Evolutionary conservation across 495 filamentous ascomycete species (phyloP), one percentile per base, ranked within the genome.

Genomic region (Xylaria scruposa): DNA sequence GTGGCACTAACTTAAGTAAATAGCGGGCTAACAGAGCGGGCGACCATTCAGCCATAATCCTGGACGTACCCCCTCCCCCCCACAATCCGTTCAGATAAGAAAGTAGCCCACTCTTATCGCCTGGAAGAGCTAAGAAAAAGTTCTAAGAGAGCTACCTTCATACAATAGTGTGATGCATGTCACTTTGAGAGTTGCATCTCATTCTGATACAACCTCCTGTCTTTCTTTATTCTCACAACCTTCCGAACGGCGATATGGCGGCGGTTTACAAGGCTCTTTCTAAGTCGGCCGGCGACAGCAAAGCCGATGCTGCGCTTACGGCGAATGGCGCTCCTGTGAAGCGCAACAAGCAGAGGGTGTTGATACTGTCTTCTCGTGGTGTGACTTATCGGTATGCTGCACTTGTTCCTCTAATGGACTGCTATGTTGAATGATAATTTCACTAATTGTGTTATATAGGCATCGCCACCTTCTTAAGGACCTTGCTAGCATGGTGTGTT

Each of bases 381-480:
- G 93, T 97, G 19, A 96, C 96, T 40, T 92, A 92, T 81, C 89
- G 95, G 92, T 94, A 86, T 70, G 86, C 73, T 29, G 66, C 69
- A 66, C 38, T 17, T 15, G n/a, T 15, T 68, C 42, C 59, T 61
- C 67, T 70, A 59, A 38, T 12, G 8, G 19, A 6, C 31, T 51
- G 4, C 0, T 6, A 12, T 13, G 40, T 26, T 6, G 10, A 4
- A 3, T 19, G 8, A 15, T 44, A n/a, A 12, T 15, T 36, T 42
- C 7, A 54, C 63, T 63, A 19, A 56, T 10, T 36, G 29, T 63
- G 13, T 71, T 33, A 10, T 51, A 40, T 72, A 95, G 93, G 77
- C 96, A 99, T 80, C 90, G 96, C 63, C 95, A 99, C 84, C 86
- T 99, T 26, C 90, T 98, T 70, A 90, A 94, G 72, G 97, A 99